phyloP scores from a whole-genome alignment of 106 monocot genomes.

The Cymbidium sinense region DNA sequence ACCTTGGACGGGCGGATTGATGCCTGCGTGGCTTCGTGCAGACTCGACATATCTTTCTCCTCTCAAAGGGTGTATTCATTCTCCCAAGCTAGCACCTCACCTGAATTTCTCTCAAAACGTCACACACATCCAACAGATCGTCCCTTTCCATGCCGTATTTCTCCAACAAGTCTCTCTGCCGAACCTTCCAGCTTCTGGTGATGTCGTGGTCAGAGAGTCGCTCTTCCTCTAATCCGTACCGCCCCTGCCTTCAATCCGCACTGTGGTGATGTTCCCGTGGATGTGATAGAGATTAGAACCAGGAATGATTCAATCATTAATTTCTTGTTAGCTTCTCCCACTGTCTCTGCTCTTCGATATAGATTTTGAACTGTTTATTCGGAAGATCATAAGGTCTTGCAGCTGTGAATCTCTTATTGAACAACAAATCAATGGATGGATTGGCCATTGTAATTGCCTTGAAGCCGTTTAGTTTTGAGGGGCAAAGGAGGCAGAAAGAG shows the following conservation, averaged over 20 bases:
- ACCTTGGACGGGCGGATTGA: too few relatives aligned
- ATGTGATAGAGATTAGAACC: conserved; percentile 75
- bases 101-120: too few relatives aligned
- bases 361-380: too few relatives aligned
- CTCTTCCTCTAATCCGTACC: background rate
- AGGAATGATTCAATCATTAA: conserved; percentile 74
- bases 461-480: conserved; percentile 73
- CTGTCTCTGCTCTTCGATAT: conserved; percentile 29
- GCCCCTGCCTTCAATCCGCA: background rate
- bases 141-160: background rate
- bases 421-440: conserved; percentile 51
- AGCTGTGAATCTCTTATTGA: conserved; percentile 41
- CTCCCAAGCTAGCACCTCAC: too few relatives aligned
- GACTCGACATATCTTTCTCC: too few relatives aligned
- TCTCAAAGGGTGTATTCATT: too few relatives aligned
- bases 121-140: too few relatives aligned
- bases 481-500: conserved; percentile 57
- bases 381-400: too few relatives aligned
- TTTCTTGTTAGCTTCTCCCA: conserved; percentile 49
- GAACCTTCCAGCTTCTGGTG: background rate
- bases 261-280: conserved; percentile 19
- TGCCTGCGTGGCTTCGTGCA: too few relatives aligned
- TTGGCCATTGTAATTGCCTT: conserved; percentile 55
- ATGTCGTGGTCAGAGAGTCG: background rate
- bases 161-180: background rate